Evolutionary conservation across 2,329 filamentous ascomycete genomes (phyloP).

Genomic region (Colletotrichum cuscutae): DNA sequence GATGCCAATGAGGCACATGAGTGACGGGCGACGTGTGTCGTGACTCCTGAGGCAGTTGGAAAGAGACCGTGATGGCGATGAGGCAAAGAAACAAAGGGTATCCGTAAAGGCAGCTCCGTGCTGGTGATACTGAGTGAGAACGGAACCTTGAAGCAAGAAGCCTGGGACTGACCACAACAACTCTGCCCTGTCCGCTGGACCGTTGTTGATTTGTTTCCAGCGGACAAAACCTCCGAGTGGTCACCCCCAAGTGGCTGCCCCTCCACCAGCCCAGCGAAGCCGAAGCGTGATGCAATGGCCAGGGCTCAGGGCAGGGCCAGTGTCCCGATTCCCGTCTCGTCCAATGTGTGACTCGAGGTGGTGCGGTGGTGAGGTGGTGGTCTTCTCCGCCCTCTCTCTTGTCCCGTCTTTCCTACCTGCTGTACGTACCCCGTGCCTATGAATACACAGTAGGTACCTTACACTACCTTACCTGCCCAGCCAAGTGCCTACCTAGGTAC

Average conservation of each 20-base stretch:
- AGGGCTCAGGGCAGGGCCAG: not conserved
- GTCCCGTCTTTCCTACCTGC: not conserved
- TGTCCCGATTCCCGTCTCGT: constrained; percentile 4
- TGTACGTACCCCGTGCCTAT: too few species aligned
- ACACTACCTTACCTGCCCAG: not conserved
- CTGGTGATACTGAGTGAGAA: not conserved
- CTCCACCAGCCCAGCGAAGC: not conserved
- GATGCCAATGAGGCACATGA: not conserved
- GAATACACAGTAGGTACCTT: too few species aligned
- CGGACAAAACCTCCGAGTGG: constrained; percentile 18
- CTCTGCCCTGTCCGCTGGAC: not conserved
- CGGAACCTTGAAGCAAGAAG: not conserved
- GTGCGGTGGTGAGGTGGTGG: not conserved
- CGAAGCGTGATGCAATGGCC: not conserved
- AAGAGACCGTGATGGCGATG: not conserved
- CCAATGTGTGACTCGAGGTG: not conserved
- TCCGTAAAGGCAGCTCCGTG: not conserved
- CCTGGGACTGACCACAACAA: not conserved
- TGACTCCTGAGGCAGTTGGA: not conserved
- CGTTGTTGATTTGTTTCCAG: constrained; percentile 14
- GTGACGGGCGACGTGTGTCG: not conserved
- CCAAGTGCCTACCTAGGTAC: too few species aligned
- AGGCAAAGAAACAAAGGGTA: not conserved
- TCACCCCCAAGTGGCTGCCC: not conserved
- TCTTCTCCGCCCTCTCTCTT: too few species aligned